Conservation (phyloP, 2,329 filamentous ascomycete genomes). For the Phaeosphaeria sp. region DNA sequence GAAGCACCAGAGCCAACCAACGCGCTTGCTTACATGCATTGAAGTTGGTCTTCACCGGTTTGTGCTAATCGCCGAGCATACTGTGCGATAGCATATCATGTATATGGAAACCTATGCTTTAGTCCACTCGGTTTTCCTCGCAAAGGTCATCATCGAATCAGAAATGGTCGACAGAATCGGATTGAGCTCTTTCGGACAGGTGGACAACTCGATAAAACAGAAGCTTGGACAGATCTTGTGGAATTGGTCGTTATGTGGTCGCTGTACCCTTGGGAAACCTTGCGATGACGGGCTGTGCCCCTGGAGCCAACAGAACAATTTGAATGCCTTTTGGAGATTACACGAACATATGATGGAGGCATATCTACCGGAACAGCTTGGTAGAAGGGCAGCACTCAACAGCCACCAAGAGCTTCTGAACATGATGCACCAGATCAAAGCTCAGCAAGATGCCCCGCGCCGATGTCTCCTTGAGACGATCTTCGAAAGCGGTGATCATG, state of each 20-base stretch:
- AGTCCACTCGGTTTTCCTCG: not conserved
- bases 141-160: too few relatives aligned
- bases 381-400: not conserved
- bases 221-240: not conserved
- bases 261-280: not conserved
- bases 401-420: not conserved
- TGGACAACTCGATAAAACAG: not conserved
- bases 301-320: not conserved
- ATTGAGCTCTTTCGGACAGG: too few relatives aligned
- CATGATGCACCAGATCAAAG: not conserved
- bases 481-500: not conserved
- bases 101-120: too few relatives aligned
- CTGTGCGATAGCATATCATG: too few relatives aligned
- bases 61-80: too few relatives aligned
- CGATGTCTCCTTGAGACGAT: not conserved
- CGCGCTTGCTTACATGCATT: too few relatives aligned
- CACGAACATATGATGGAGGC: not conserved
- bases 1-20: too few relatives aligned
- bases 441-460: not conserved
- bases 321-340: not conserved
- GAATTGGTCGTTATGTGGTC: not conserved
- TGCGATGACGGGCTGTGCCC: not conserved
- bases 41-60: too few relatives aligned
- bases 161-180: too few relatives aligned
- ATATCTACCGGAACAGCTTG: not conserved